Evolutionary conservation across 495 filamentous ascomycete genomes (phyloP), one percentile per base, ranked within the genome.

Genomic region (Pseudoneurospora amorphoporcata): DNA sequence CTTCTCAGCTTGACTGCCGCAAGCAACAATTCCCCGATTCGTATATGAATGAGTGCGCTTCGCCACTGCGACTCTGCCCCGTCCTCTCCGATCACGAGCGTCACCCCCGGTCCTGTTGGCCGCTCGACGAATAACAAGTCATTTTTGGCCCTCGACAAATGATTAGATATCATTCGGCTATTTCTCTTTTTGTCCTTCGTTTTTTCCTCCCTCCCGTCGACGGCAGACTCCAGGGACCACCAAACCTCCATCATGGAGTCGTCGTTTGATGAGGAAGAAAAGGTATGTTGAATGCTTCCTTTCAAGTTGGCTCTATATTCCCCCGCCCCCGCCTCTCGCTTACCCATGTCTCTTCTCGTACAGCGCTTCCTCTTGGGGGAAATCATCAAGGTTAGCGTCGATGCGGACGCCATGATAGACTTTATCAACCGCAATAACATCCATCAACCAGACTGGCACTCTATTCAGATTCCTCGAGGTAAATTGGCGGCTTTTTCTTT

Each of bases 301-400:
- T 68, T 8, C 23, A 71, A 68, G 73, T 68, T 71, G 40, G 41
- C 53, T 71, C 73, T 35, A 23, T 69, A 32, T 29, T 43, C 73
- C 72, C 68, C 53, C 39, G 58, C 71, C 61, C 71, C 47, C 41
- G 47, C 69, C 23, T 68, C 53, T 70, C 35, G 45, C 68, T 76
- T 72, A 73, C 68, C 70, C 19, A 16, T 76, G 8, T 47, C 61
- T 69, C 39, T 39, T 37, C 53, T 65, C 53, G 53, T 69, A 61
- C 79, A 88, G 86, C 85, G 86, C 77, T 86, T 86, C 78, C 77
- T 87, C 74, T 79, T 88, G 69, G 83, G 82, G 77, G 86, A 88
- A 81, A 86, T 84, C 73, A 82, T 88, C 77, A 88, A 87, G 75
- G 80, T 79, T 74, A 86, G 83, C 80, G 76, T 79, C 37, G 81